Evolutionary conservation across 176 grass and related monocot species (phyloP), one percentile per base, ranked within the genome.

Genomic region (Alloteropsis semialata): DNA sequence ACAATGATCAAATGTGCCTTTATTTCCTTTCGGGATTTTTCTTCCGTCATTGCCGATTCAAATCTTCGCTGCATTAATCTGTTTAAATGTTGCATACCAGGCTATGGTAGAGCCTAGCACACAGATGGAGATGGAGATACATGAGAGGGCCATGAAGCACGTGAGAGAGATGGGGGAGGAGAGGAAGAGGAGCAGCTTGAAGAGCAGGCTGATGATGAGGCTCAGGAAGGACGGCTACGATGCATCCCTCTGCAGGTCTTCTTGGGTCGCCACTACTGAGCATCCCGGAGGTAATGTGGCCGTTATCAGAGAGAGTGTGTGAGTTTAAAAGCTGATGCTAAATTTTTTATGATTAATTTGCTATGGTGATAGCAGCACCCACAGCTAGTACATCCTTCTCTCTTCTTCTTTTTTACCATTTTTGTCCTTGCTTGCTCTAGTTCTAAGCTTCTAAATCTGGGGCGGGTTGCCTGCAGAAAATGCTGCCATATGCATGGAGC

Each of bases 161-260:
- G 37, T 94, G 41, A 74, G 48, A 19, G 81, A 94, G 32, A 86
- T 84, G 1, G 92, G 75, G 15, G 89, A 89, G n/a, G 92, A 85
- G 42, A 76, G 46, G 53, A 78, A 63, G 74, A 84, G 61, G 56
- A 78, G 75, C 71, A 89, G 72, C 37, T 78, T 91, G 65, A 86
- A 92, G 75, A 89, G 70, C 87, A 85, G 86, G 83, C 81, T 94
- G 15, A 81, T 94, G 89, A 81, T 87, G 89, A 84, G 73, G 67
- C 83, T 94, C 9, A 89, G 81, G 71, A 94, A 86, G 45, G 88
- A 94, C 53, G 92, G 92, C 53, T 94, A 91, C 8, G 83, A 92
- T 28, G 92, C 89, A 0, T 94, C 89, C 10, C 87, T 94, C 65
- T 89, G 86, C 84, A 84, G 48, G 80, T 92, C 89, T 50, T 94